Base-by-base conservation (phyloP, 1,139 yeast species). In the Lodderomyces theae region DNA sequence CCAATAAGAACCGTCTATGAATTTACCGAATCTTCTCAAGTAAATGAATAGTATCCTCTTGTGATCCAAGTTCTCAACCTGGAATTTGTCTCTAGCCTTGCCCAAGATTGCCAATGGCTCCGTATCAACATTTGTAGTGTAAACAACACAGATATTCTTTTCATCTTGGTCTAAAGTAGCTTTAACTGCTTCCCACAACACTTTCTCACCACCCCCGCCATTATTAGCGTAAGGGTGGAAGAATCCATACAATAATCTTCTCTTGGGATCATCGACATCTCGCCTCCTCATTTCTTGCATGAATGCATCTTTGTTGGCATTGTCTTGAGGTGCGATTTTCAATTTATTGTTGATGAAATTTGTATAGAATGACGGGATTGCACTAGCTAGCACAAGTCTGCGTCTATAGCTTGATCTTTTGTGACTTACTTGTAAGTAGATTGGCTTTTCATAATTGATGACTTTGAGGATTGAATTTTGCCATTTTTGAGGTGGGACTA, bases 121-220 rank as follows among this genome's bases (percentile, higher is more conserved):
- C 13, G 72, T 72, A 23, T 74, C 82, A 5, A 58, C 54, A 49
- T 82, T 85, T 16, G 88, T 87, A 17, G 96, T 85, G 58, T 92
- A 94, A 7, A 94, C 69, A 3, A 79, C 82, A 8, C 79, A 87
- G n/a, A 86, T 64, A 51, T 81, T 79, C 33, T 63, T 60, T 5
- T 66, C 64, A 47, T 74, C 72, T 29, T 72, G 66, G 9, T 61
- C 53, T 45, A 90, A 66, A 0, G 96, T 86, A 19, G 84, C 74
- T 50, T 79, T 74, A 5, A 92, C 87, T 0, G 97, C 96, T 42
- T 87, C 89, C 98, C 98, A 94, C 35, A 94, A 69, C 0, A 94
- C 98, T 39, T 95, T 77, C 60, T 94, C 99, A 18, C 99, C 99
- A 30, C 99, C 99, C 15, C 98, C 98, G 30, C 96, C 96, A 36